These are phyloP conservation scores for Metschnikowia lachancei DNA, from an alignment of 805 yeast genomes.

Conservation along the genomic window DNA sequence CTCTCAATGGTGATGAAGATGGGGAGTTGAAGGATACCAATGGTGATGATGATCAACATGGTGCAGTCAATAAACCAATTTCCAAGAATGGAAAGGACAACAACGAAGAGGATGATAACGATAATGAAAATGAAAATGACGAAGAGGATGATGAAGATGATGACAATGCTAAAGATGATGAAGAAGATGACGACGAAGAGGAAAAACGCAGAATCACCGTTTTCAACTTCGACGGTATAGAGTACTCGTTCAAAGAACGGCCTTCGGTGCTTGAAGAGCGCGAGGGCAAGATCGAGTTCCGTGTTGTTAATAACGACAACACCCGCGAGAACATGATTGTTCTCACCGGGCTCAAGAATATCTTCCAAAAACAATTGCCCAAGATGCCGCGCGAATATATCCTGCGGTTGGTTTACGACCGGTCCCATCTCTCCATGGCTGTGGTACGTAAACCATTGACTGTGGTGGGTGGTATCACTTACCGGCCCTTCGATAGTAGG, in stretches of 20 bases:
- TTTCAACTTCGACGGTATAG: conserved; percentile 71
- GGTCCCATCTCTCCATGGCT: conserved; percentile 94
- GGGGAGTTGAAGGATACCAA: conserved; percentile 29
- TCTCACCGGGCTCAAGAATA: conserved; percentile 90
- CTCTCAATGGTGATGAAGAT: conserved; percentile 20
- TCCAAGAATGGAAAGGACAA: conserved; percentile 38
- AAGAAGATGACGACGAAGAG: conserved; percentile 45
- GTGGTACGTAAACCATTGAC: conserved; percentile 90
- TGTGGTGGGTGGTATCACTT: conserved; percentile 97
- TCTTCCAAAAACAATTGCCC: conserved; percentile 95
- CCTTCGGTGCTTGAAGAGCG: conserved; percentile 93
- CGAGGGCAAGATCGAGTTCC: conserved; percentile 88
- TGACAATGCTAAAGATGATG: conserved; percentile 26
- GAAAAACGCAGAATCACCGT: conserved; percentile 42
- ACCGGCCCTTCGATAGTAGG: conserved; percentile 85
- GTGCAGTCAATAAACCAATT: conserved; percentile 7
- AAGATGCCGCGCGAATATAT: conserved; percentile 98
- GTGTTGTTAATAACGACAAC: conserved; percentile 96
- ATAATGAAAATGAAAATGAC: conserved; percentile 6
- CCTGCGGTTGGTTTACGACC: conserved; percentile 88
- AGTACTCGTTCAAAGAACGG: conserved; percentile 82
- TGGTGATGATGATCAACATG: conserved; percentile 5
- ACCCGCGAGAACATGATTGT: conserved; percentile 84
- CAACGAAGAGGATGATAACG: conserved; percentile 30
- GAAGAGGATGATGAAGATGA: conserved; percentile 9